A percentile compares a stretch with the other conserved stretches of the same genome.
phyloP scores from a whole-genome alignment of 257 asterid genomes.

The Fraxinus excelsior region DNA sequence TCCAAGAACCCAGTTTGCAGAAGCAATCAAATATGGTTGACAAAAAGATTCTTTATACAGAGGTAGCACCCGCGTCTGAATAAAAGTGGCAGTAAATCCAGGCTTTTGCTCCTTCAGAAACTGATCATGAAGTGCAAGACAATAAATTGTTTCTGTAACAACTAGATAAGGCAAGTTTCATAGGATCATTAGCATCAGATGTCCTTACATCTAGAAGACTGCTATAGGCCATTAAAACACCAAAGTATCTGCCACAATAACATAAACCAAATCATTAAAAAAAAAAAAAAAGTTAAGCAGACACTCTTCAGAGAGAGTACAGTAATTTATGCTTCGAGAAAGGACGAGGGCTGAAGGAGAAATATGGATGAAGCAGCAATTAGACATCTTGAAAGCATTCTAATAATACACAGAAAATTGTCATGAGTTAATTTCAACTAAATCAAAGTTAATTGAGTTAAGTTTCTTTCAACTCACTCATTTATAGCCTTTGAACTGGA shows the following conservation, averaged over 20 bases:
- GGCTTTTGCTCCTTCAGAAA: slow-evolving; percentile 39
- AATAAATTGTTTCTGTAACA: neutral
- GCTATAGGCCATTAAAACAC: slow-evolving; percentile 48
- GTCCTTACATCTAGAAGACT: slow-evolving; percentile 46
- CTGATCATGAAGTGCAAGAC: slow-evolving; percentile 23
- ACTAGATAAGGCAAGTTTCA: neutral
- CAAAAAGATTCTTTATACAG: slow-evolving; percentile 32
- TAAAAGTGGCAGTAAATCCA: slow-evolving; percentile 37
- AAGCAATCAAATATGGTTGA: slow-evolving; percentile 45
- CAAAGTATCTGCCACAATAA: slow-evolving; percentile 40
- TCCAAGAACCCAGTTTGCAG: slow-evolving; percentile 51
- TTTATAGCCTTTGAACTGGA: slow-evolving; percentile 25
- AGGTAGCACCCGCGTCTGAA: slow-evolving; percentile 44
- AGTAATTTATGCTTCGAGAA: neutral
- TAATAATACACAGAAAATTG: neutral
- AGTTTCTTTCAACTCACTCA: slow-evolving; percentile 35
- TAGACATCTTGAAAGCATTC: neutral
- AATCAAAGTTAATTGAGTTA: neutral
- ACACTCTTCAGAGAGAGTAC: neutral
- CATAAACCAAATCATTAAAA: slow-evolving; percentile 4
- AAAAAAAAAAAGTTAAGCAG: neutral
- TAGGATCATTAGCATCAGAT: slow-evolving; percentile 13
- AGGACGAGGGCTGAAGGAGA: neutral
- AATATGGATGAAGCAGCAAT: neutral
- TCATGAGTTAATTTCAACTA: neutral